These are phyloP conservation scores for Lachancea fermentati DNA, from an alignment of 805 yeast genomes.

Conservation along the genomic window DNA sequence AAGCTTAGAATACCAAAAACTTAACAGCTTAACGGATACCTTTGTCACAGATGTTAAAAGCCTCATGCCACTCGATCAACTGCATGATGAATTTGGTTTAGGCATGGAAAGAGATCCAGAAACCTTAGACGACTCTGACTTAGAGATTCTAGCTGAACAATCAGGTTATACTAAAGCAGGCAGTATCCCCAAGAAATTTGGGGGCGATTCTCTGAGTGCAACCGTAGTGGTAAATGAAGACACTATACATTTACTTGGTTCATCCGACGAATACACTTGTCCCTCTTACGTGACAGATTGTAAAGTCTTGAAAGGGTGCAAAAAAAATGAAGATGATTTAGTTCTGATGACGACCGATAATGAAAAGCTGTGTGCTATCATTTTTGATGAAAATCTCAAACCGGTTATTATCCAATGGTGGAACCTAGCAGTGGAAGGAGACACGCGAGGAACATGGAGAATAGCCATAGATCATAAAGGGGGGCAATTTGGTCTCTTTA, in stretches of 20 bases:
- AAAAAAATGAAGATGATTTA: slow-evolving; percentile 1
- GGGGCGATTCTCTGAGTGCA: neutral
- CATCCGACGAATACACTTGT: slow-evolving; percentile 7
- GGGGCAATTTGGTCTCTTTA: slow-evolving; percentile 4
- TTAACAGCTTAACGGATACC: neutral
- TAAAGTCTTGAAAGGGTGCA: slow-evolving; percentile 8
- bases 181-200: neutral
- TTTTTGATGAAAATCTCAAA: slow-evolving; percentile 3
- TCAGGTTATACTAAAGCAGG: neutral
- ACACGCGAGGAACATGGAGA: slow-evolving; percentile 14
- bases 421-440: slow-evolving; percentile 11
- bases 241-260: slow-evolving; percentile 15
- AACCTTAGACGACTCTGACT: slow-evolving; percentile 27
- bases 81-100: slow-evolving; percentile 4
- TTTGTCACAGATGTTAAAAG: slow-evolving; percentile 1
- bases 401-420: slow-evolving; percentile 19
- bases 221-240: slow-evolving; percentile 13
- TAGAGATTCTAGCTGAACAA: slow-evolving; percentile 15
- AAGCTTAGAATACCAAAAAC: neutral
- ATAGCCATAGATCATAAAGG: neutral
- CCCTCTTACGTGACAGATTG: slow-evolving; percentile 19
- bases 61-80: slow-evolving; percentile 1
- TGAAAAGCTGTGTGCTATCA: slow-evolving; percentile 3
- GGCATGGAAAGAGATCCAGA: slow-evolving; percentile 21
- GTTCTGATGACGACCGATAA: slow-evolving; percentile 1